Evolutionary conservation across 2,329 filamentous ascomycete genomes (phyloP).

Genomic region (Truncatella angustata): DNA sequence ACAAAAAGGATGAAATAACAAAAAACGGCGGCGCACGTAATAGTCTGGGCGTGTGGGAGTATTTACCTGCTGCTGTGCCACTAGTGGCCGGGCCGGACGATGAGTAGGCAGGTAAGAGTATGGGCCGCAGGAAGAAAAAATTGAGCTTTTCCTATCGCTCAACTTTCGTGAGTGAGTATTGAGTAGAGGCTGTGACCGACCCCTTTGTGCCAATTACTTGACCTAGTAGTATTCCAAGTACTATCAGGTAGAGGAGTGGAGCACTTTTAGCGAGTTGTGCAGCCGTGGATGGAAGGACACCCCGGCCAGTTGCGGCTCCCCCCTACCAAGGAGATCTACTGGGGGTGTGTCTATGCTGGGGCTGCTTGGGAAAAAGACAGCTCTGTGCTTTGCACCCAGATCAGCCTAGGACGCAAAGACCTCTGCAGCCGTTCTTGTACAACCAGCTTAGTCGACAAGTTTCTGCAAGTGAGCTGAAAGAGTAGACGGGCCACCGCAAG

Average conservation of each 20-base stretch:
- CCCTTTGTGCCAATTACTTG: background rate
- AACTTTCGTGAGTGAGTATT: background rate
- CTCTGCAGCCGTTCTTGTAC: background rate
- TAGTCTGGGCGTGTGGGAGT: background rate
- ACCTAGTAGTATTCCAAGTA: background rate
- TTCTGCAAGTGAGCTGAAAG: background rate
- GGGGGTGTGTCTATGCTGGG: background rate
- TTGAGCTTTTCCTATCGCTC: background rate
- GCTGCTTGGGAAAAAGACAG: background rate
- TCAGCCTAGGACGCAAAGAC: background rate
- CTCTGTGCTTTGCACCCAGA: background rate
- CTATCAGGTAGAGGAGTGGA: background rate
- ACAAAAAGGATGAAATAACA: background rate
- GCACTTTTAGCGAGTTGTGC: background rate
- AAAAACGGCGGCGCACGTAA: background rate
- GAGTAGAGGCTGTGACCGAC: background rate
- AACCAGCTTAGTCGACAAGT: too few relatives aligned
- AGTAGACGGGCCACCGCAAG: background rate
- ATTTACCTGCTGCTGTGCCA: slow-evolving; percentile 6
- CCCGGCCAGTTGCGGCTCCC: slow-evolving; percentile 1
- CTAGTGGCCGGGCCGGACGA: slow-evolving; percentile 3
- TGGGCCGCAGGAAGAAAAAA: background rate
- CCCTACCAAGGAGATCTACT: background rate
- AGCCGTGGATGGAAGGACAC: background rate
- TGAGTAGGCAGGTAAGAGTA: background rate